Evolutionary conservation across 2,329 filamentous ascomycete genomes (phyloP).

Genomic region (Diaporthe ampelina): DNA sequence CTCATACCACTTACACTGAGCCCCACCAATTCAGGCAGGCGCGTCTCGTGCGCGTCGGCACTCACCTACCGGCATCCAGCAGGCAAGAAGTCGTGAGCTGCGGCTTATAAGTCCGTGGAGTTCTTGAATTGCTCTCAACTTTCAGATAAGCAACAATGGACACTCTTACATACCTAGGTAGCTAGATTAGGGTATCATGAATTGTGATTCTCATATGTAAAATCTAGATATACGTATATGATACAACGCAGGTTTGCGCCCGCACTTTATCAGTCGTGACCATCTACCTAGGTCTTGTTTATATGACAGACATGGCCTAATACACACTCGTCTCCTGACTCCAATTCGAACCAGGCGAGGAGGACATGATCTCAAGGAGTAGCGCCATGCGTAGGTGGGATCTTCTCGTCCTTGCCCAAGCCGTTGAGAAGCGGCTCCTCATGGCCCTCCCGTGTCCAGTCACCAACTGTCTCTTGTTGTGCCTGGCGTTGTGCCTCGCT

Average conservation of each 20-base stretch:
- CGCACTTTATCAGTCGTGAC: too few relatives aligned
- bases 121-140: neutral
- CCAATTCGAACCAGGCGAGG: too few relatives aligned
- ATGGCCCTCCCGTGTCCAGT: slow-evolving; percentile 53
- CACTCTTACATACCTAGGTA: neutral
- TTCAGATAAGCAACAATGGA: neutral
- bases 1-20: slow-evolving; percentile 36
- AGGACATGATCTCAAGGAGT: neutral
- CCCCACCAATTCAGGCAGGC: slow-evolving; percentile 37
- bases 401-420: slow-evolving; percentile 41
- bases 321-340: neutral
- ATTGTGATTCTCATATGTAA: slow-evolving; percentile 7
- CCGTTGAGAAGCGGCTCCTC: slow-evolving; percentile 52
- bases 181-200: neutral
- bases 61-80: neutral
- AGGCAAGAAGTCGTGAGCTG: neutral
- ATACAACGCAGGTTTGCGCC: neutral
- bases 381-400: neutral
- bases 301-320: neutral
- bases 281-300: too few relatives aligned
- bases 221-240: neutral
- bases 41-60: slow-evolving; percentile 34
- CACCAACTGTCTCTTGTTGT: slow-evolving; percentile 44
- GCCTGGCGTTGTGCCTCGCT: slow-evolving; percentile 34
- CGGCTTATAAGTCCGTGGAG: neutral